These are phyloP conservation scores for Corylus americana DNA, from an alignment of 306 rosid species.

Conservation along the genomic window DNA sequence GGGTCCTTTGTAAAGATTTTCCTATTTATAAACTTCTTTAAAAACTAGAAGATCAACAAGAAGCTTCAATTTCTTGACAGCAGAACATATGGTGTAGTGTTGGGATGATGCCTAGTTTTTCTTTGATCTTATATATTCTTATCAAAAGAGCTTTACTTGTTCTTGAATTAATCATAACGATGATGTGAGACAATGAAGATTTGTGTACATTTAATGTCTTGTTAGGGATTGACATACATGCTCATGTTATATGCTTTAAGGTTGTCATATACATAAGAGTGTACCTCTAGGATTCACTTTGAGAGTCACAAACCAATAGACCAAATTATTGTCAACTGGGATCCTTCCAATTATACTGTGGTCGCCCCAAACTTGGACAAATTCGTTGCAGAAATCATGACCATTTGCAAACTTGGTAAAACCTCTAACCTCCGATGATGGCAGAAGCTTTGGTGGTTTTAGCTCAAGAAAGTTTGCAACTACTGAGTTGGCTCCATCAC, in stretches of 20 bases:
- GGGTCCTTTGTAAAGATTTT: no score
- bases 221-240: not conserved
- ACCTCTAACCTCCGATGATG: constrained; percentile 17
- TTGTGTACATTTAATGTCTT: not conserved
- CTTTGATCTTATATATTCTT: no score
- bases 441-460: constrained; percentile 14
- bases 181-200: not conserved
- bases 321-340: constrained; percentile 20
- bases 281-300: constrained; percentile 22
- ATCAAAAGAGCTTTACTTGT: no score
- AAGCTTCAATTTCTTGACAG: no score
- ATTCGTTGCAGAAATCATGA: constrained; percentile 15
- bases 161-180: not conserved
- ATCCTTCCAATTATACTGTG: constrained; percentile 21
- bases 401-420: constrained; percentile 26
- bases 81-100: no score
- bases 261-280: not conserved
- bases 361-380: constrained; percentile 16
- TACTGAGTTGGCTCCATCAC: constrained; percentile 32
- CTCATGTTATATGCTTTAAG: no score
- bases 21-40: no score
- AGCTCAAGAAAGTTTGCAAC: constrained; percentile 31
- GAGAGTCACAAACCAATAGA: constrained; percentile 31
- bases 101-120: no score
- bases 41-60: no score